Conservation (phyloP, 345 rosid species). For the Citrus maxima region DNA sequence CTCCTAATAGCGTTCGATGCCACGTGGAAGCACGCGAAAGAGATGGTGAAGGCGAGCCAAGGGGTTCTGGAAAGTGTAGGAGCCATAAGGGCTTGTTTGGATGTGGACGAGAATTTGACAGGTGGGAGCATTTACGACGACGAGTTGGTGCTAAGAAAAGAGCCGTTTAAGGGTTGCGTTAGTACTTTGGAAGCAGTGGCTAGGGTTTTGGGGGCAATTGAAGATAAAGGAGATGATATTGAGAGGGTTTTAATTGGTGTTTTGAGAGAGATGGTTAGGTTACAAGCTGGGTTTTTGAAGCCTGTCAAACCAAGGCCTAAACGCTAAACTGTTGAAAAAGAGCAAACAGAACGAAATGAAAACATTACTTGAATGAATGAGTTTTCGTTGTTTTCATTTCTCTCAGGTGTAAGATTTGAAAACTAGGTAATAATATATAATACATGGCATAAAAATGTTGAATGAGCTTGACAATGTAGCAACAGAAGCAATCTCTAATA, state of each 20-base stretch:
- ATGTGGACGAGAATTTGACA: slow-evolving; percentile 41
- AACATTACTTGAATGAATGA: not conserved
- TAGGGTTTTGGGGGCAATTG: slow-evolving; percentile 61
- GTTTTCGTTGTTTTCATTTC: not conserved
- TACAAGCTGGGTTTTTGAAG: slow-evolving; percentile 73
- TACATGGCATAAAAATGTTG: not conserved
- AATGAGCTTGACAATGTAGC: not conserved
- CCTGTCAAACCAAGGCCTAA: slow-evolving; percentile 65
- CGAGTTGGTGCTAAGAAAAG: slow-evolving; percentile 68
- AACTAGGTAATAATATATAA: too few relatives aligned
- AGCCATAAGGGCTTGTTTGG: slow-evolving; percentile 64
- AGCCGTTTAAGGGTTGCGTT: slow-evolving; percentile 79
- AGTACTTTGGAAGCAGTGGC: slow-evolving; percentile 90
- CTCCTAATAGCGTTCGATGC: slow-evolving; percentile 75
- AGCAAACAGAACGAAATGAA: slow-evolving; percentile 21
- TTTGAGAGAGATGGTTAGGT: slow-evolving; percentile 73
- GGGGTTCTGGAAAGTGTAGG: slow-evolving; percentile 49
- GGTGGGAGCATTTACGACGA: slow-evolving; percentile 78
- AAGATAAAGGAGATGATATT: slow-evolving; percentile 53
- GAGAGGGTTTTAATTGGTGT: slow-evolving; percentile 53
- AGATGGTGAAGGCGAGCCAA: slow-evolving; percentile 81
- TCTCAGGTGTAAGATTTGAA: not conserved
- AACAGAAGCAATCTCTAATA: not conserved
- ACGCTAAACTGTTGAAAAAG: slow-evolving; percentile 53
- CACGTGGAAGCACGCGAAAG: slow-evolving; percentile 92